Evolutionary conservation across 106 monocot genomes (phyloP), one percentile per base, ranked within the genome.

Genomic region (Acorus gramineus): DNA sequence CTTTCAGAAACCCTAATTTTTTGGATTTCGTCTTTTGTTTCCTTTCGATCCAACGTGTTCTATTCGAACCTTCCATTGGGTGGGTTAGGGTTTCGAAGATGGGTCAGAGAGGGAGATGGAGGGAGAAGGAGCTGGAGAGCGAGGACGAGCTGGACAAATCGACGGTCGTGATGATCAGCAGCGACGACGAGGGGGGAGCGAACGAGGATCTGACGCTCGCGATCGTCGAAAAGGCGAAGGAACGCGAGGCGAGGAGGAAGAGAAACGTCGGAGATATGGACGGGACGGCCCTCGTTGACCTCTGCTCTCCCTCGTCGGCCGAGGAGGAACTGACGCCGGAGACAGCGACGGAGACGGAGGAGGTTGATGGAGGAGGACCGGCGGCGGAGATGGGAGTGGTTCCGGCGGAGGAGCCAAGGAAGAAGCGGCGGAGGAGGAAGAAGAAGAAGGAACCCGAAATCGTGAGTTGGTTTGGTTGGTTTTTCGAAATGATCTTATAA

Each of bases 171-270:
- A 14, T 74, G 56, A 45, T 79, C 63, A 73, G 62, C 54, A 84
- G 93, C 79, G 78, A 79, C 70, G 93, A 90, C 62, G 94, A 95
- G 58, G 90, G 90, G 66, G 79, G 77, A 77, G 86, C 86, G 48
- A 90, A 95, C 78, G 66, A 50, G 62, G 94, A 95, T 60, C 73
- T 90, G 47, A 84, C 64, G 47, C 68, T 86, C 11, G 86, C 69
- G 57, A 81, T 94, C 63, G 57, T 89, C 4, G 77, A 77, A 73
- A 79, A 62, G 71, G 73, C 89, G 60, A 61, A 12, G 70, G 14
- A 49, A 61, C 70, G 67, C 60, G 53, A 65, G 65, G 52, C 14
- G 45, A 82, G 47, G 69, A 55, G 71, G 63, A 63, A 64, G 58
- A 54, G 52, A 58, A 12, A 52, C 50, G 73, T 42, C 6, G 14